Evolutionary conservation across 202 grass and related monocot species (phyloP), one percentile per base, ranked within the genome.

Genomic region (Setaria italica): DNA sequence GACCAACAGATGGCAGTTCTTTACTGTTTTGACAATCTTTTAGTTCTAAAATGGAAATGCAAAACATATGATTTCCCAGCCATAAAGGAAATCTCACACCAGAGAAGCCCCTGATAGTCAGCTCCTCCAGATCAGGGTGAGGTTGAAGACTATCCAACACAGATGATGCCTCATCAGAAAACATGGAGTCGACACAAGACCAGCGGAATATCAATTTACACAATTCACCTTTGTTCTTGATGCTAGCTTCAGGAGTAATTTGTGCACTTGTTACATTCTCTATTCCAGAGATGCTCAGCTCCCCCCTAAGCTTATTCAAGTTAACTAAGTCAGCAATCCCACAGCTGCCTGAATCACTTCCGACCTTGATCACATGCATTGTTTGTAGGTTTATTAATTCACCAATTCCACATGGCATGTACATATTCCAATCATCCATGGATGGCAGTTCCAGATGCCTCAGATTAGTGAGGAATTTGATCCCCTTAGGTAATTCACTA

Each of bases 1-100:
- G 69, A 32, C 90, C 90, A 77, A 89, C 70, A 29, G 84, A 80
- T 9, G 87, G 84, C 15, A 87, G 69, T 67, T 49, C 45, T 49
- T 87, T 65, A 69, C 63, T 83, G n/a, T 77, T 85, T 46, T 16
- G 51, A 69, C 87, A 92, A 80, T 57, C 46, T 45, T 80, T 85
- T 9, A 90, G 76, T 63, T 69, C 60, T 41, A 92, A 7, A 33
- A 50, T 67, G 76, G 69, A 70, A 53, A 92, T 49, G 39, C 70
- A 82, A 5, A 54, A 55, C 50, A 90, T 78, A 54, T 67, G 37
- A 77, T 74, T 68, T 35, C 87, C 76, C 3, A 90, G 39, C 91
- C 91, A 92, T 49, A 62, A 43, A 47, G 87, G 84, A 74, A 92
- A 92, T 85, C 46, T 82, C 19, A 58, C 76, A 60, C 87, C 87